Base-by-base conservation (phyloP, 2,329 filamentous ascomycete genomes). In the Emericellopsis cladophorae region DNA sequence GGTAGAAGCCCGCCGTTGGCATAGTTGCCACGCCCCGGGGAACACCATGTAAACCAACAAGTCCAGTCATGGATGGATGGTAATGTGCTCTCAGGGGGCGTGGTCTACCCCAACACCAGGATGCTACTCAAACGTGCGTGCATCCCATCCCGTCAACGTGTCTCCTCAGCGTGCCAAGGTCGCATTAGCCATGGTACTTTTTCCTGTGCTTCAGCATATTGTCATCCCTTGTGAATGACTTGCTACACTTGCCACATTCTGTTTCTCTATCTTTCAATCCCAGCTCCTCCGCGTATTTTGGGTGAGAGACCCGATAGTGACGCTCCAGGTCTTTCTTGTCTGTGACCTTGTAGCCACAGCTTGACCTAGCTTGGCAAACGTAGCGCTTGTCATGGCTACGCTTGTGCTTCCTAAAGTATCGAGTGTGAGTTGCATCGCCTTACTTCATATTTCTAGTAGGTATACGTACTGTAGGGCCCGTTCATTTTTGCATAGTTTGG, bases 161-260 rank as follows among this genome's bases (percentile, higher is more conserved):
- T 9, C 26, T 29, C 26, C 26, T 12, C 26, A 29, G 8, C 26
- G 8, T 12, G 4, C 7, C 26, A 12, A 29, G 9, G 26, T 4
- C 12, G 26, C 8, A 12, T 29, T 7, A 29, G 9, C 12, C 26
- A 29, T 29, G 4, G 37, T 5, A 31, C 15, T 32, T 39, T 7
- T 32, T 33, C 26, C 18, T 26, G 18, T 39, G 37, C 37, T 22
- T 39, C 12, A n/a, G 7, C 37, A 39, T 39, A 16, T 39, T 39
- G 18, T 39, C 37, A 3, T 11, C 2, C n/a, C 37, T 15, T 4
- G 37, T 32, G 37, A 39, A 39, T 3, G 10, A 7, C 37, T 32
- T 11, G 7, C 26, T 26, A 26, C 37, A 39, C 6, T 6, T 32
- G 8, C 5, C 9, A 32, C 37, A 39, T 8, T 16, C 11, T 15